Evolutionary conservation across 306 rosid species (phyloP).

Genomic region (Delonix regia): DNA sequence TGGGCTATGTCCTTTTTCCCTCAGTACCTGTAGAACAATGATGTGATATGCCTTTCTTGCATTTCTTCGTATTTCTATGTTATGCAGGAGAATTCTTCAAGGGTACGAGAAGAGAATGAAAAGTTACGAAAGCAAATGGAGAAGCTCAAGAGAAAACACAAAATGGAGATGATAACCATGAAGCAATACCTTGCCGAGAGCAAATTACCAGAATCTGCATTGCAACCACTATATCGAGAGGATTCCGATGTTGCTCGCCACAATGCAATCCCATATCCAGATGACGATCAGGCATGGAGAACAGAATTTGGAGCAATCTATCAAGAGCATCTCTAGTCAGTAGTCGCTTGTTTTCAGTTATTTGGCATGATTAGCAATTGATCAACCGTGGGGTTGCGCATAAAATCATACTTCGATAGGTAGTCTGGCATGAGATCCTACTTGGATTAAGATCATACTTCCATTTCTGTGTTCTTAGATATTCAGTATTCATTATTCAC

Average conservation of each 20-base stretch:
- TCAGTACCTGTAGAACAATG: background rate
- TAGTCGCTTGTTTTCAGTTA: background rate
- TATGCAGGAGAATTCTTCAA: constrained; percentile 65
- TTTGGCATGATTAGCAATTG: constrained; percentile 4
- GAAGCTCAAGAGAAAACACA: constrained; percentile 79
- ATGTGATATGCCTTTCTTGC: background rate
- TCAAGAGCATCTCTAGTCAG: constrained; percentile 56
- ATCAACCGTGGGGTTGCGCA: background rate
- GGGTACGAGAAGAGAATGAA: constrained; percentile 64
- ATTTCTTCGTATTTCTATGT: constrained; percentile 15
- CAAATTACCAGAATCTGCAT: constrained; percentile 84
- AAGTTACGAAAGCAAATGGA: constrained; percentile 80
- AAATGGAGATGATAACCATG: constrained; percentile 87
- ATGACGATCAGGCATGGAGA: constrained; percentile 96
- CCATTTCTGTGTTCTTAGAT: background rate
- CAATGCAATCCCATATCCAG: constrained; percentile 45
- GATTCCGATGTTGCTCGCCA: constrained; percentile 48
- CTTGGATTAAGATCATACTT: constrained; percentile 42
- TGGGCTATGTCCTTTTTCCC: too few relatives aligned
- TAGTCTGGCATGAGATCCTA: constrained; percentile 43
- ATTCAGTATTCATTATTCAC: constrained; percentile 39
- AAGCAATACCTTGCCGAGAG: constrained; percentile 90
- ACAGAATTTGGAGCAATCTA: constrained; percentile 92
- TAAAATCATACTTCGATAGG: constrained; percentile 10
- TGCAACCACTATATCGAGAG: constrained; percentile 66